These are phyloP conservation scores for Polygonum maritimum DNA, from an alignment of 148 eudicot genomes.

Conservation along the genomic window DNA sequence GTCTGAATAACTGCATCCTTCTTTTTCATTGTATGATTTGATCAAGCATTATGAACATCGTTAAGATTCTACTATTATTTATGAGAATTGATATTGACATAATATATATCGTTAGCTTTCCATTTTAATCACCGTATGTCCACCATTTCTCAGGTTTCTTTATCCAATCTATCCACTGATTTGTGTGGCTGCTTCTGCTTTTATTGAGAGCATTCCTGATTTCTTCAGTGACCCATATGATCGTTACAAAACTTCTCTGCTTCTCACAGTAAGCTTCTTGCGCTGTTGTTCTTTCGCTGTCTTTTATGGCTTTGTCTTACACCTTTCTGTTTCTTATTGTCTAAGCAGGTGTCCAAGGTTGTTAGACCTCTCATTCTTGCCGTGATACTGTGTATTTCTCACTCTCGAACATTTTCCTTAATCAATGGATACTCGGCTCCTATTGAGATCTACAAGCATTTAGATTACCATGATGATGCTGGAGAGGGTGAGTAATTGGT, in stretches of 20 bases:
- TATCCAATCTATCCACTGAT: conserved; percentile 94
- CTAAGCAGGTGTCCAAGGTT: conserved; percentile 57
- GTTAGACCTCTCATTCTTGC: conserved; percentile 72
- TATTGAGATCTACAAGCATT: conserved; percentile 88
- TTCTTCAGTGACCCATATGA: conserved; percentile 58
- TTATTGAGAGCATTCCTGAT: conserved; percentile 90
- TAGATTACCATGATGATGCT: conserved; percentile 80
- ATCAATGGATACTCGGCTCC: conserved; percentile 96
- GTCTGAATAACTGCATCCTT: conserved; percentile 26
- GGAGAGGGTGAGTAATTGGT: conserved; percentile 43
- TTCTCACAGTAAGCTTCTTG: conserved; percentile 41
- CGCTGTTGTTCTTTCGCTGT: not conserved
- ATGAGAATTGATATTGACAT: not conserved
- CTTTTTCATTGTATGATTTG: not conserved
- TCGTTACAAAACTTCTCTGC: conserved; percentile 39
- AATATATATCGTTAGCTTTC: not conserved
- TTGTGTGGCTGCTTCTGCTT: conserved; percentile 93
- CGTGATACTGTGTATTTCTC: conserved; percentile 65
- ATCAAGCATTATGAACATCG: not conserved
- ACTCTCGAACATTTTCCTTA: conserved; percentile 84
- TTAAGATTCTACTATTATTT: not conserved
- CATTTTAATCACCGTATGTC: not conserved
- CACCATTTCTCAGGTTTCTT: conserved; percentile 57
- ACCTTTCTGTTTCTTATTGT: conserved; percentile 6
- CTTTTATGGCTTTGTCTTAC: conserved; percentile 12